phyloP scores from a whole-genome alignment of 2,329 filamentous ascomycete genomes.

The Aspergillus sp. region DNA sequence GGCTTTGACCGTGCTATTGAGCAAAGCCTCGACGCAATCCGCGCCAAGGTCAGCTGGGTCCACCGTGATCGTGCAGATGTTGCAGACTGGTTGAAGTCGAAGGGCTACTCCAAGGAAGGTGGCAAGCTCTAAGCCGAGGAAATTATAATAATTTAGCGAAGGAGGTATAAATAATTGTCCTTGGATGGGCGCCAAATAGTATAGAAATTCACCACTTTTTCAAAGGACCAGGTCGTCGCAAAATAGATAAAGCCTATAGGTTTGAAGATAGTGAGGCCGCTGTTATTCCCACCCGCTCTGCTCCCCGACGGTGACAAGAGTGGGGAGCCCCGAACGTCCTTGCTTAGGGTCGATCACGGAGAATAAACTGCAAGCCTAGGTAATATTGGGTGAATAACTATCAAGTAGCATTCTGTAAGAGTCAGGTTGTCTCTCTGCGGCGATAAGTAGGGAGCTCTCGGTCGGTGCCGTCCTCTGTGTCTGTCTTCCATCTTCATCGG shows the following conservation, averaged over 20 bases:
- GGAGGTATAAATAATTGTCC: neutral
- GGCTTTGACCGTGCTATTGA: constrained; percentile 83
- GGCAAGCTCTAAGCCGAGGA: constrained; percentile 32
- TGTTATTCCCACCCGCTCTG: neutral
- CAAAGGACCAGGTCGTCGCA: neutral
- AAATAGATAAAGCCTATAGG: neutral
- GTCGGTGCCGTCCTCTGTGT: constrained; percentile 9
- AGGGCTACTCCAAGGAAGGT: constrained; percentile 55
- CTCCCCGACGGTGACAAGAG: neutral
- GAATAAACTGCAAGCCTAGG: neutral
- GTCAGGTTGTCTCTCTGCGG: too few species aligned
- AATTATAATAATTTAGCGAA: neutral
- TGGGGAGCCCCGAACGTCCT: neutral
- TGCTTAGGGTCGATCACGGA: neutral
- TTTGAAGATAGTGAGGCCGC: neutral
- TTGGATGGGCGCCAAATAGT: neutral
- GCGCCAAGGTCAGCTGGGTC: constrained; percentile 81
- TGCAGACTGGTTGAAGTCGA: constrained; percentile 66
- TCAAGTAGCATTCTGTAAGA: too few species aligned
- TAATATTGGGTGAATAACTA: neutral
- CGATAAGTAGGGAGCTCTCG: neutral
- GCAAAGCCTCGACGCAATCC: constrained; percentile 83
- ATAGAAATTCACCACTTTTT: neutral
- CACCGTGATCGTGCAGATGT: constrained; percentile 76
- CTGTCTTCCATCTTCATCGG: neutral